A percentile compares a stretch with the other conserved stretches of the same genome.
Evolutionary conservation across 768 basidiomycete genomes (phyloP).

Genomic region (Melanogaster broomeanus): DNA sequence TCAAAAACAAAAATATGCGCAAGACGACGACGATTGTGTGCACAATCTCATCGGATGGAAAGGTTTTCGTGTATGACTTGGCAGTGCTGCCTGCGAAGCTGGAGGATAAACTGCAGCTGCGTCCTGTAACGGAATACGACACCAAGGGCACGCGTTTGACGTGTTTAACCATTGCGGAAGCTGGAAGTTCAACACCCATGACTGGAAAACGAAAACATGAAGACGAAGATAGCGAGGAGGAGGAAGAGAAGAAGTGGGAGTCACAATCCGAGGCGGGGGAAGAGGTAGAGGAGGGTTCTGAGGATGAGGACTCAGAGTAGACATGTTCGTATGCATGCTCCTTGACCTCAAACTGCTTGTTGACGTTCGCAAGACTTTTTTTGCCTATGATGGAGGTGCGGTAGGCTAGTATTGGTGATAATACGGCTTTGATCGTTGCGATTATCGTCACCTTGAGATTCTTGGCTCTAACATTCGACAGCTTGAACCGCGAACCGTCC

Average conservation of each 20-base stretch:
- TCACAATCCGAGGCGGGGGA: conserved; percentile 11
- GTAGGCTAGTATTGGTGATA: too few relatives aligned
- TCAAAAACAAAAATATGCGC: conserved; percentile 15
- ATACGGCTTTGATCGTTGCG: too few relatives aligned
- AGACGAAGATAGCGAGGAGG: conserved; percentile 31
- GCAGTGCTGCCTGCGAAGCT: conserved; percentile 42
- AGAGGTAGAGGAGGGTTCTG: conserved; percentile 23
- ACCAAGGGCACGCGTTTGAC: conserved; percentile 86
- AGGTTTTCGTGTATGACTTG: conserved; percentile 76
- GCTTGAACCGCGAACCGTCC: too few relatives aligned
- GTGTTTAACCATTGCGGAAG: conserved; percentile 64
- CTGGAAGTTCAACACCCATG: conserved; percentile 12
- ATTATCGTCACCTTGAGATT: too few relatives aligned
- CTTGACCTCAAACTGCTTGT: too few relatives aligned
- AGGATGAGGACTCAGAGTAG: conserved; percentile 21
- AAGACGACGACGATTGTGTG: conserved; percentile 62
- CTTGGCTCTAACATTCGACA: too few relatives aligned
- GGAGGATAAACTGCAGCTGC: conserved; percentile 36
- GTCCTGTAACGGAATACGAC: conserved; percentile 70
- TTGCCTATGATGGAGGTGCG: too few relatives aligned
- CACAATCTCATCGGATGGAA: conserved; percentile 90
- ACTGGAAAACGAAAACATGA: conserved; percentile 41
- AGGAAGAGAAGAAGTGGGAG: conserved; percentile 34
- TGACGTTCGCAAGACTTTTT: too few relatives aligned
- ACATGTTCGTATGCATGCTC: background rate